Evolutionary conservation across 441 rosid genomes (phyloP).

Genomic region (Euphorbia corollata): DNA sequence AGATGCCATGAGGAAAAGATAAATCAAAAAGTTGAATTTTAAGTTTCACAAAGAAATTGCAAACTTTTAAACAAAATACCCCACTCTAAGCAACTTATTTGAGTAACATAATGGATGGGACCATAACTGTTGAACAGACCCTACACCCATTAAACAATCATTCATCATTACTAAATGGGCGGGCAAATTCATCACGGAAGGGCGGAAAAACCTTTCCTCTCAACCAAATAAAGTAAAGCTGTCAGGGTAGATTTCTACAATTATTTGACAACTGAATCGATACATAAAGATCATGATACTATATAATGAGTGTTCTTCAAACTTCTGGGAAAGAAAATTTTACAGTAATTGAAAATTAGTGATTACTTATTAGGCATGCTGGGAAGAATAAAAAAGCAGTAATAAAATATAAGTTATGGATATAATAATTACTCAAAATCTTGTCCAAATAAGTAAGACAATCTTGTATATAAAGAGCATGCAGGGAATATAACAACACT

Average conservation of each 20-base stretch:
- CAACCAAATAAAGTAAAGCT: conserved; percentile 11
- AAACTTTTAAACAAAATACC: conserved; percentile 45
- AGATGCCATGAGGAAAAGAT: conserved; percentile 27
- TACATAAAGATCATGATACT: conserved; percentile 15
- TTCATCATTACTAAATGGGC: conserved; percentile 27
- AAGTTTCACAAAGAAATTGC: conserved; percentile 30
- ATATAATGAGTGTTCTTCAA: conserved; percentile 17
- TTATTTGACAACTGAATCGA: conserved; percentile 11
- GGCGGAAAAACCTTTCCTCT: conserved; percentile 11
- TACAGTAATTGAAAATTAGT: neutral
- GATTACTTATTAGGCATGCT: neutral
- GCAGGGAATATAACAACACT: neutral
- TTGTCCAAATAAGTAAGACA: neutral
- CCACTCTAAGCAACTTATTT: conserved; percentile 50
- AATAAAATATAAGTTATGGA: neutral
- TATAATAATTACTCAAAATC: neutral
- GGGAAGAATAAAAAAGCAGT: neutral
- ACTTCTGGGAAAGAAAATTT: conserved; percentile 9
- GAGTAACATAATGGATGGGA: conserved; percentile 55
- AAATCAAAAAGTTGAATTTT: conserved; percentile 32
- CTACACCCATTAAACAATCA: conserved; percentile 28
- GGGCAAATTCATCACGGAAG: conserved; percentile 19
- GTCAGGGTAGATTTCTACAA: conserved; percentile 1
- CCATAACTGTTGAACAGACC: conserved; percentile 41
- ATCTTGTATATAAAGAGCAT: neutral